A percentile compares a stretch with the other conserved stretches of the same genome.
Evolutionary conservation across 495 filamentous ascomycete species (phyloP).

Genomic region (Polyplosphaeria fusca): DNA sequence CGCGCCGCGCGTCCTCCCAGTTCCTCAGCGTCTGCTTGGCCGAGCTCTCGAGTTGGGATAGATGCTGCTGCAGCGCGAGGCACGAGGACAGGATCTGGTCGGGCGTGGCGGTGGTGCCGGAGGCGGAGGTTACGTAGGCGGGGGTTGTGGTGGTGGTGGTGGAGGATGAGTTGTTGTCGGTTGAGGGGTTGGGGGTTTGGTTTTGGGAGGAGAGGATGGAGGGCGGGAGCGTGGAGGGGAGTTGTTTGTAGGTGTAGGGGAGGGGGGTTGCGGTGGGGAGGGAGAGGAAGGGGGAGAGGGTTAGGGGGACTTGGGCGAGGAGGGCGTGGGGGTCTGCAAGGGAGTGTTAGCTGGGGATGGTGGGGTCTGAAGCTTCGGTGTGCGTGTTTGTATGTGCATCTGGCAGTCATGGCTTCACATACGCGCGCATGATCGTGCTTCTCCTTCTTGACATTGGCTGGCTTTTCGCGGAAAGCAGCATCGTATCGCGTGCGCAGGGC

Average conservation of each 20-base stretch:
- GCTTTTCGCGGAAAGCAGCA: no score
- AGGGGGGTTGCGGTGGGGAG: slow-evolving; percentile 87
- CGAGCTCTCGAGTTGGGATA: slow-evolving; percentile 60
- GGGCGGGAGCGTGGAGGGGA: slow-evolving; percentile 80
- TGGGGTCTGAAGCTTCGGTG: no score
- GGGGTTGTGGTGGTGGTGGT: background rate
- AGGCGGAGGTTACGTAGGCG: slow-evolving; percentile 66
- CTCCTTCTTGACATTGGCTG: no score
- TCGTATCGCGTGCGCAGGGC: no score
- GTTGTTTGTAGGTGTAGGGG: slow-evolving; percentile 89
- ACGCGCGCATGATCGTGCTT: no score
- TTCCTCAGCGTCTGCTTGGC: slow-evolving; percentile 62
- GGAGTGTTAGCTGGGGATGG: slow-evolving; percentile 9
- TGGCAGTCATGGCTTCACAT: no score
- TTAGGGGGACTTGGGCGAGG: slow-evolving; percentile 86
- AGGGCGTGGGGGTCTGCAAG: slow-evolving; percentile 72
- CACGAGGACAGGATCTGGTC: slow-evolving; percentile 80
- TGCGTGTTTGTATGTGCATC: no score
- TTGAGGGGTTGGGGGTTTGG: slow-evolving; percentile 9
- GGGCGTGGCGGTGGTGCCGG: slow-evolving; percentile 72
- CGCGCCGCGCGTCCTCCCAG: slow-evolving; percentile 67
- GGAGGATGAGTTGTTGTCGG: slow-evolving; percentile 5
- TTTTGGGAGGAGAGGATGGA: slow-evolving; percentile 57
- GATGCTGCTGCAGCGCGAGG: slow-evolving; percentile 68
- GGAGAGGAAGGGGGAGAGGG: slow-evolving; percentile 89